Percentiles rank a stretch among this genome's conserved stretches.
Conservation (phyloP, 2,329 filamentous ascomycete species). For the Chrysoporthe austroafricana region DNA sequence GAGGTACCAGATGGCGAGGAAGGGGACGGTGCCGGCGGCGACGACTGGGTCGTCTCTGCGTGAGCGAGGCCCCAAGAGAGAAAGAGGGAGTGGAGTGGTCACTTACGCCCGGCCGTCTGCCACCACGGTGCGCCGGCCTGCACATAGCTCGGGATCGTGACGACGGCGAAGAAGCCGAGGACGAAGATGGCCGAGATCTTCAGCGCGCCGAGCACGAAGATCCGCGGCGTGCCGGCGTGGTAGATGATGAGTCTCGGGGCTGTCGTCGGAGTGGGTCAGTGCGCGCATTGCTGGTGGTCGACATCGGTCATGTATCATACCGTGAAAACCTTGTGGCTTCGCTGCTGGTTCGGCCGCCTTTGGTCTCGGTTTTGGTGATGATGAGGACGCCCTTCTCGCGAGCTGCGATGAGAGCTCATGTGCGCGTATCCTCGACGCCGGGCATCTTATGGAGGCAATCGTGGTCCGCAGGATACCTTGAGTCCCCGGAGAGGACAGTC, state of each 20-base stretch:
- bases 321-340: background rate
- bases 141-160: constrained; percentile 65
- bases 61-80: background rate
- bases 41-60: constrained; percentile 47
- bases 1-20: constrained; percentile 66
- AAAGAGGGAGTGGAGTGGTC: background rate
- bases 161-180: constrained; percentile 66
- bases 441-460: background rate
- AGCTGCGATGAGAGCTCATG: constrained; percentile 10
- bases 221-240: constrained; percentile 70
- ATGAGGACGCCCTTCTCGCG: constrained; percentile 21
- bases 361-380: constrained; percentile 13
- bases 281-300: background rate
- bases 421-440: background rate
- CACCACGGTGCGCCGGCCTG: constrained; percentile 44
- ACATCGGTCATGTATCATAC: background rate
- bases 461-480: background rate
- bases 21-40: constrained; percentile 64
- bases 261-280: background rate
- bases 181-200: constrained; percentile 74
- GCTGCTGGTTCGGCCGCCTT: background rate
- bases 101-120: constrained; percentile 44
- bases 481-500: background rate
- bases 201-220: constrained; percentile 69
- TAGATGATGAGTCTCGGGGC: constrained; percentile 65